These are phyloP conservation scores for Bertia moriformis DNA, from an alignment of 2,329 filamentous ascomycete species.

Conservation along the genomic window DNA sequence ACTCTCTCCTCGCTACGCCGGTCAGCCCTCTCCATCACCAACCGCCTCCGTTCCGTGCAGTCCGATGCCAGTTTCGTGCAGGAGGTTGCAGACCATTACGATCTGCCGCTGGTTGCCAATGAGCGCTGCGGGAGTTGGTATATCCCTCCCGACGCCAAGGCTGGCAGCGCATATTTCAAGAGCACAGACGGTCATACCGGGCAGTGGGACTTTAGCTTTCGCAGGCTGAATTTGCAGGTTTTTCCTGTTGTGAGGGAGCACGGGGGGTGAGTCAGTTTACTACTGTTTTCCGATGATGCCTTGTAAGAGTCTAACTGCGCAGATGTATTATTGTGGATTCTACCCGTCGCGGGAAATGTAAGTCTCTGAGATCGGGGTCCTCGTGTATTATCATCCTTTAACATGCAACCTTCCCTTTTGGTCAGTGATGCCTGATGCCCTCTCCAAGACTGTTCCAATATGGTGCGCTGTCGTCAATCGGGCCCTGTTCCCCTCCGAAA, in stretches of 20 bases:
- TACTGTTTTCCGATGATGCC: neutral
- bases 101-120: slow-evolving; percentile 64
- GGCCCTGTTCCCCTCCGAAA: slow-evolving; percentile 51
- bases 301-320: neutral
- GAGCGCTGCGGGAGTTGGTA: slow-evolving; percentile 97
- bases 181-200: slow-evolving; percentile 88
- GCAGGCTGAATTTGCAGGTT: slow-evolving; percentile 73
- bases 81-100: slow-evolving; percentile 36
- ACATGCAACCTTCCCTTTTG: slow-evolving; percentile 2
- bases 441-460: slow-evolving; percentile 84
- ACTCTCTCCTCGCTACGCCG: slow-evolving; percentile 18
- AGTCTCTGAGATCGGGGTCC: slow-evolving; percentile 9
- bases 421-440: slow-evolving; percentile 74
- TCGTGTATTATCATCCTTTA: neutral
- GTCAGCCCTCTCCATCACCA: slow-evolving; percentile 62
- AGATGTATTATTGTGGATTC: slow-evolving; percentile 81
- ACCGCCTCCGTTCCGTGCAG: slow-evolving; percentile 68
- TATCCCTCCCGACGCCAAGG: slow-evolving; percentile 49
- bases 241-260: slow-evolving; percentile 49
- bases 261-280: slow-evolving; percentile 43
- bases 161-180: slow-evolving; percentile 82
- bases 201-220: slow-evolving; percentile 77
- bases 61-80: slow-evolving; percentile 64
- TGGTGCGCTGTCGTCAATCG: slow-evolving; percentile 84
- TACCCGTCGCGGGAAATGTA: slow-evolving; percentile 75